These are phyloP conservation scores for Sarocladium brachiariae DNA, from an alignment of 2,329 filamentous ascomycete species.

Conservation along the genomic window DNA sequence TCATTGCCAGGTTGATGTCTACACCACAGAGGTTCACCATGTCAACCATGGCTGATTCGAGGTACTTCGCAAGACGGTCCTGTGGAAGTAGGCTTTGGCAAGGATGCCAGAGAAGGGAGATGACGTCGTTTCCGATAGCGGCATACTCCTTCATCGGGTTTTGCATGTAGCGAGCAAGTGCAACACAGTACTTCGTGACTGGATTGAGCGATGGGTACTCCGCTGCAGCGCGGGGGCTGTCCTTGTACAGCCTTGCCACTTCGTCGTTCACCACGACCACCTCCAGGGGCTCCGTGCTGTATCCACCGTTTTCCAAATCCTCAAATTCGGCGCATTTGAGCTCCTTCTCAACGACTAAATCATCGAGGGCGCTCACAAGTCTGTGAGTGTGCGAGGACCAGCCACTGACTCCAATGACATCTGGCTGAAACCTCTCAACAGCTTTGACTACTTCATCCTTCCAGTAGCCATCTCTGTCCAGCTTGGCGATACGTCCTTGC, in stretches of 20 bases:
- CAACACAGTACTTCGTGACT: conserved; percentile 82
- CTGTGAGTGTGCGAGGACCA: conserved; percentile 82
- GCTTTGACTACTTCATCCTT: conserved; percentile 69
- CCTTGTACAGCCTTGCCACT: conserved; percentile 92
- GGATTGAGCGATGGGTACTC: conserved; percentile 78
- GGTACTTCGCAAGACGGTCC: conserved; percentile 76
- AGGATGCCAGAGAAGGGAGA: conserved; percentile 80
- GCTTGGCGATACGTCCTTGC: conserved; percentile 77
- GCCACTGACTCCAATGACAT: conserved; percentile 84
- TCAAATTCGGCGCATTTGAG: conserved; percentile 77
- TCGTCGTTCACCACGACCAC: conserved; percentile 93
- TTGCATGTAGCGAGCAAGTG: conserved; percentile 84
- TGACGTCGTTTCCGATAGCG: conserved; percentile 78
- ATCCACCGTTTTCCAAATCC: conserved; percentile 68
- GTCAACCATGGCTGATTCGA: conserved; percentile 97
- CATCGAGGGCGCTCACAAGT: conserved; percentile 73
- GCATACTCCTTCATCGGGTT: conserved; percentile 96
- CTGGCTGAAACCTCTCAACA: conserved; percentile 72
- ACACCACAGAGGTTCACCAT: conserved; percentile 97
- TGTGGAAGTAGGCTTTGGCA: conserved; percentile 83
- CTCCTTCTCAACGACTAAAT: conserved; percentile 69
- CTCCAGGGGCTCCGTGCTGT: conserved; percentile 72
- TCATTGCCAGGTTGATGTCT: conserved; percentile 86
- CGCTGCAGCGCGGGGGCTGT: conserved; percentile 68
- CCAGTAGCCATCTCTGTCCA: conserved; percentile 62